Evolutionary conservation across 192 early-diverging fungal species (phyloP).

Genomic region (Dissophora globulifera): DNA sequence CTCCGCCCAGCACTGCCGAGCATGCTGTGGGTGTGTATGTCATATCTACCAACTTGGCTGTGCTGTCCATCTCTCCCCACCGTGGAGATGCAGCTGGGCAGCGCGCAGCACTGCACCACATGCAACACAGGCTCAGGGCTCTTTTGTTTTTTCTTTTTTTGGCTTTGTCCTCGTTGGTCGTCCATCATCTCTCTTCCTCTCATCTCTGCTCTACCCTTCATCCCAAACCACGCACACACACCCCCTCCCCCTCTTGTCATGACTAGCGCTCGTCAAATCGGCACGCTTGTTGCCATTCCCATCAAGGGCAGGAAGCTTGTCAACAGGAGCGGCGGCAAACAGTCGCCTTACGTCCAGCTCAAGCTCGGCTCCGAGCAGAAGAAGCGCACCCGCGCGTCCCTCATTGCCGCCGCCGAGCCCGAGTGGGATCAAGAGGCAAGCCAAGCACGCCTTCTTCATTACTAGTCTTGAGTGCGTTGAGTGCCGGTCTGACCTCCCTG

Average conservation of each 20-base stretch:
- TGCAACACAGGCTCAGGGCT: too few relatives aligned
- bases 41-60: too few relatives aligned
- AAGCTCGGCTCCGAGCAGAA: slow-evolving; percentile 41
- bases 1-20: too few relatives aligned
- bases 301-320: slow-evolving; percentile 48
- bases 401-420: slow-evolving; percentile 43
- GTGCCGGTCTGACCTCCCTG: too few relatives aligned
- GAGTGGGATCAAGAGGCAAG: slow-evolving; percentile 55
- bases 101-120: too few relatives aligned
- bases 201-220: background rate
- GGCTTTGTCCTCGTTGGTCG: too few relatives aligned
- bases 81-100: too few relatives aligned
- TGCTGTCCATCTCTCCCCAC: too few relatives aligned
- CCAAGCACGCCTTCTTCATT: background rate
- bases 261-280: slow-evolving; percentile 30
- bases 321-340: slow-evolving; percentile 36
- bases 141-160: too few relatives aligned
- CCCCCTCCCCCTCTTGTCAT: slow-evolving; percentile 2
- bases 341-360: slow-evolving; percentile 50
- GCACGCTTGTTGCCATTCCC: slow-evolving; percentile 44
- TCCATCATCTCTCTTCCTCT: background rate
- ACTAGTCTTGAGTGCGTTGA: too few relatives aligned
- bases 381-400: slow-evolving; percentile 43
- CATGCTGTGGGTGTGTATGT: too few relatives aligned
- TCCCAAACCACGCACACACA: background rate